phyloP scores from a whole-genome alignment of 257 asterid species.

The Plantago ovata region DNA sequence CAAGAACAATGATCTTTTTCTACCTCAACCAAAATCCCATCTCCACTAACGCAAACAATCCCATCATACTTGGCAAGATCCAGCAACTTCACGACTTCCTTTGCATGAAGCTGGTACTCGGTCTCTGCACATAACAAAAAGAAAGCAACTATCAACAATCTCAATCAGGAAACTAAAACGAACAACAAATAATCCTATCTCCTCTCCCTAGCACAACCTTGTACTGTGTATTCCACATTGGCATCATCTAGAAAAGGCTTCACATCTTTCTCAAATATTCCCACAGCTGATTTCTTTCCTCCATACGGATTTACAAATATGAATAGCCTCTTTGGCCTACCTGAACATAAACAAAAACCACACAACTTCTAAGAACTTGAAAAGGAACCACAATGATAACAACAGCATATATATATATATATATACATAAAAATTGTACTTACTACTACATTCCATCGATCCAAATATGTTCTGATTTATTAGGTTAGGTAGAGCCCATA shows the following conservation, averaged over 20 bases:
- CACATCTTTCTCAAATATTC: conserved; percentile 56
- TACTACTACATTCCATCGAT: too few species aligned
- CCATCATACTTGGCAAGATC: conserved; percentile 77
- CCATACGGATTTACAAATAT: conserved; percentile 88
- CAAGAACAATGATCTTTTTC: conserved; percentile 23
- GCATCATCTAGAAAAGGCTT: conserved; percentile 94
- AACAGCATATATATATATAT: too few species aligned
- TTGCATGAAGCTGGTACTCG: conserved; percentile 69
- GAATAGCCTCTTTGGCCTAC: conserved; percentile 79
- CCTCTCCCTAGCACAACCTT: conserved; percentile 34
- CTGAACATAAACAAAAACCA: conserved; percentile 35
- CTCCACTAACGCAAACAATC: conserved; percentile 91
- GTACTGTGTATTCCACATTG: conserved; percentile 51
- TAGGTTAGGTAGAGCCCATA: too few species aligned
- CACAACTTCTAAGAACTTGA: neutral
- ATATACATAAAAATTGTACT: too few species aligned
- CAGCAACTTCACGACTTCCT: conserved; percentile 61
- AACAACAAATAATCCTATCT: neutral
- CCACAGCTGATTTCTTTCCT: conserved; percentile 76
- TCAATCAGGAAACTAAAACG: neutral
- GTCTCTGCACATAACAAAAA: conserved; percentile 55
- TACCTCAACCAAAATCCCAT: conserved; percentile 93
- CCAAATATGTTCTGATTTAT: neutral
- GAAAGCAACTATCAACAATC: conserved; percentile 11
- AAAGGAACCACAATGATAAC: neutral